Conservation (phyloP, 2,329 filamentous ascomycete genomes). For the Aspergillus jensenii region DNA sequence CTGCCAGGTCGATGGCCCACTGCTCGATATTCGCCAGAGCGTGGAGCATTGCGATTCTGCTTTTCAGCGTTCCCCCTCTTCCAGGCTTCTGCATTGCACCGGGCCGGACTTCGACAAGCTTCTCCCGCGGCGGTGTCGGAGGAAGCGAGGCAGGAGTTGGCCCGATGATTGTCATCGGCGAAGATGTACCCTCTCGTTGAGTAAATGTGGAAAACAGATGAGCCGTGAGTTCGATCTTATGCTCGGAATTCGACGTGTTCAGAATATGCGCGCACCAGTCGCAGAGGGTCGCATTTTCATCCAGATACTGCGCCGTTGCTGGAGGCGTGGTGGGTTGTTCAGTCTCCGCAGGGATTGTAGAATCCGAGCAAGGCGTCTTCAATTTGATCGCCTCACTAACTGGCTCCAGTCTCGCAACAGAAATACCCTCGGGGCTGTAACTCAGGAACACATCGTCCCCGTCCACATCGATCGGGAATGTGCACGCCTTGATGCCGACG, state of each 20-base stretch:
- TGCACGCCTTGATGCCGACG: constrained; percentile 49
- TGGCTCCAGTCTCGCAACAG: constrained; percentile 38
- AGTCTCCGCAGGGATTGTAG: not conserved
- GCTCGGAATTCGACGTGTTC: constrained; percentile 46
- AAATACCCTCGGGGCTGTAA: constrained; percentile 25
- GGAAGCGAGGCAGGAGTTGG: constrained; percentile 37
- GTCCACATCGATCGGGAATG: constrained; percentile 43
- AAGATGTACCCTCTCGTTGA: constrained; percentile 37
- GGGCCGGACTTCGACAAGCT: constrained; percentile 40
- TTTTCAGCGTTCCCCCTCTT: constrained; percentile 45
- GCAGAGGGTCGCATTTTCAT: constrained; percentile 45
- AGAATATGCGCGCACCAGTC: constrained; percentile 50
- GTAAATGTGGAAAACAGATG: constrained; percentile 46
- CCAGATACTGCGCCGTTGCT: constrained; percentile 32
- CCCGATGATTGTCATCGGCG: constrained; percentile 44
- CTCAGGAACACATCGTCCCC: constrained; percentile 37
- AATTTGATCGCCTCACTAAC: constrained; percentile 49
- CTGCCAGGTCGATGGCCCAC: constrained; percentile 50
- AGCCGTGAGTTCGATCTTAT: constrained; percentile 49
- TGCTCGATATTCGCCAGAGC: constrained; percentile 51
- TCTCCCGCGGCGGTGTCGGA: constrained; percentile 43
- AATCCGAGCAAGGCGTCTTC: constrained; percentile 26
- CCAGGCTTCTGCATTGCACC: constrained; percentile 43
- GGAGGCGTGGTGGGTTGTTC: constrained; percentile 3
- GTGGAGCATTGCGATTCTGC: constrained; percentile 48